These are phyloP conservation scores for Trichoderma sp. DNA, from an alignment of 2,329 filamentous ascomycete genomes.

Conservation along the genomic window DNA sequence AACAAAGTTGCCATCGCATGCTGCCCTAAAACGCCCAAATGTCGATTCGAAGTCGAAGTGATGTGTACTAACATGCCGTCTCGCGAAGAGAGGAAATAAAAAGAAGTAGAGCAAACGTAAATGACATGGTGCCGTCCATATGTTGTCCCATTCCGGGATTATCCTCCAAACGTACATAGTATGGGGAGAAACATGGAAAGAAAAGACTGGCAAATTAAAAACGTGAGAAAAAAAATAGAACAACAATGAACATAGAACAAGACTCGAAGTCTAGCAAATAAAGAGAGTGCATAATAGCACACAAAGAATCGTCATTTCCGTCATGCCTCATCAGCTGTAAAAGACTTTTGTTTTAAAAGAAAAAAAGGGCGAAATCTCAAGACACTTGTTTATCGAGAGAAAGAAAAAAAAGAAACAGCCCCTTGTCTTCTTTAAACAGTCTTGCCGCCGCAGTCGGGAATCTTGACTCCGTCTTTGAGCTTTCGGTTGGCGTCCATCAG, in stretches of 20 bases:
- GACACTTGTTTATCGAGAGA: too few relatives aligned
- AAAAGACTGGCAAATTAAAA: background rate
- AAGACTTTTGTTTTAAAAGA: background rate
- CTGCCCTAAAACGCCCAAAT: slow-evolving; percentile 12
- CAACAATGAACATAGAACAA: background rate
- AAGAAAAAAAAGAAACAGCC: background rate
- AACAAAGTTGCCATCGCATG: background rate
- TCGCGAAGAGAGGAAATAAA: background rate
- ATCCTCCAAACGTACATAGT: background rate
- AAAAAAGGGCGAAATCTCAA: background rate
- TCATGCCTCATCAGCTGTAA: slow-evolving; percentile 11
- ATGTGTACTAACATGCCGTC: background rate
- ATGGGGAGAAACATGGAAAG: background rate
- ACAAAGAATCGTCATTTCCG: background rate
- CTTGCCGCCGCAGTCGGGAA: slow-evolving; percentile 82
- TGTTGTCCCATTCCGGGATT: background rate
- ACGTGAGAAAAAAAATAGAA: background rate
- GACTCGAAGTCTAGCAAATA: background rate
- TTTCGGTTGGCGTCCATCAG: slow-evolving; percentile 82
- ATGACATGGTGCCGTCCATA: background rate
- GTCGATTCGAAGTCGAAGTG: background rate
- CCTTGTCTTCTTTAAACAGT: slow-evolving; percentile 44
- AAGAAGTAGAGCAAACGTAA: background rate
- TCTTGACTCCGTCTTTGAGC: slow-evolving; percentile 77
- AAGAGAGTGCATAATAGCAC: background rate